Base-by-base conservation (phyloP, 805 yeast species). In the Lachancea kluyveri region DNA sequence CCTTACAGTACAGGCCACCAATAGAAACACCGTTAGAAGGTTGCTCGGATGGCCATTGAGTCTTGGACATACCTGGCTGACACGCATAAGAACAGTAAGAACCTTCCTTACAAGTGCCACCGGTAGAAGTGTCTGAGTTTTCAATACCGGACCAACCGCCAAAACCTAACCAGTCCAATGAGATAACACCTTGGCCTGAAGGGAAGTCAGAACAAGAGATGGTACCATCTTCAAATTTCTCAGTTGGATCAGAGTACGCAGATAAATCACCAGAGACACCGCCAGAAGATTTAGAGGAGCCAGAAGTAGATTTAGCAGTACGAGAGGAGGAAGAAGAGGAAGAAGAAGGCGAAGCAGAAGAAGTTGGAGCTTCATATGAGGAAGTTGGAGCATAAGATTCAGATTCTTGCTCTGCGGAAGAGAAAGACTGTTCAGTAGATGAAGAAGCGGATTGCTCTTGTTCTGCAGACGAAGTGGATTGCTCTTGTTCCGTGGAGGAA, bases 51-150 rank as follows among this genome's bases (percentile, higher is more conserved):
- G 86, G 86, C 85, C 85, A 79, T 62, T 79, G 87, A 37, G 86
- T 78, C 68, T 79, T 79, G 50, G 85, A 76, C 81, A 75, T 75
- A 67, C 87, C 87, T 24, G 85, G 69, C 54, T 77, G 79, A 59
- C 87, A 79, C 33, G 85, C 84, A 54, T 79, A 79, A 32, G 86
- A 79, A 58, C 87, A 79, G 68, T 77, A 79, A 55, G 65, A 69
- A 29, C 82, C 87, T 40, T 77, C 80, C 41, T 63, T 50, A 65
- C 87, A 79, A 28, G 77, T 57, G 39, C 68, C 56, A 45, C 73
- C 64, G 64, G 73, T 59, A 66, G 79, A 79, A 36, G 77, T 83
- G 24, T 81, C 79, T 50, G 72, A 67, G 28, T 78, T 66, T 79
- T 77, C 76, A 40, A 75, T 39, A 21, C 53, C 46, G 24, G 56